Base-by-base conservation (phyloP, 1,139 yeast species). In the Kurtzmaniella quercitrusa region DNA sequence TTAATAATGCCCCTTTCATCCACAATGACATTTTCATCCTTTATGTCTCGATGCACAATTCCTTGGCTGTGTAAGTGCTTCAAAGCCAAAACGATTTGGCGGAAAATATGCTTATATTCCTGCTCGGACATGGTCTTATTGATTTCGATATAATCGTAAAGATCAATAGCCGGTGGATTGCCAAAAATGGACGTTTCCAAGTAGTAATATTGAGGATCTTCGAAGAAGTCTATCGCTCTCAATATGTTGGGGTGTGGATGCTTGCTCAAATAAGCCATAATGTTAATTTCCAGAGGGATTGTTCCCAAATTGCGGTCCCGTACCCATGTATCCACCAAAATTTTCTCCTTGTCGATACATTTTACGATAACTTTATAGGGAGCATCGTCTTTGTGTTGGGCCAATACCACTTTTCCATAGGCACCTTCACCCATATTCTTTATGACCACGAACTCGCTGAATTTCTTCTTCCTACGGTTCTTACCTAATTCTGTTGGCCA, bases 271-370 rank as follows among this genome's bases (percentile, higher is more conserved):
- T 82, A 82, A 24, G 93, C 83, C 89, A 93, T 83, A 40, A 93
- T 85, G 60, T 90, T 95, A 54, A 93, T 93, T 62, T 93, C 98
- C 15, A 93, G 82, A 0, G 98, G 98, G 27, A 93, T 86, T 0
- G 96, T 91, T 3, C 98, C 98, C 37, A 91, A 68, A 49, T 78
- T 79, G 18, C 96, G 77, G 62, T 93, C 98, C 45, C 98, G 73
- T 2, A 90, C 95, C 98, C 98, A 93, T 0, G 98, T 89, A 61
- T 93, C 98, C 8, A 93, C 97, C 56, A 93, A 70, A 53, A 93
- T 93, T 44, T 96, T 78, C 53, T 90, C 96, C 58, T 93, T 93
- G 57, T 88, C 87, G 40, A 93, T 93, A 54, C 95, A 82, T 62
- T 93, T 93, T 50, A 93, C 77, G 12, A 91, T 90, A 34, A 90